Conservation (phyloP, 2,329 filamentous ascomycete species). For the Magnaporthiopsis rhizophila region DNA sequence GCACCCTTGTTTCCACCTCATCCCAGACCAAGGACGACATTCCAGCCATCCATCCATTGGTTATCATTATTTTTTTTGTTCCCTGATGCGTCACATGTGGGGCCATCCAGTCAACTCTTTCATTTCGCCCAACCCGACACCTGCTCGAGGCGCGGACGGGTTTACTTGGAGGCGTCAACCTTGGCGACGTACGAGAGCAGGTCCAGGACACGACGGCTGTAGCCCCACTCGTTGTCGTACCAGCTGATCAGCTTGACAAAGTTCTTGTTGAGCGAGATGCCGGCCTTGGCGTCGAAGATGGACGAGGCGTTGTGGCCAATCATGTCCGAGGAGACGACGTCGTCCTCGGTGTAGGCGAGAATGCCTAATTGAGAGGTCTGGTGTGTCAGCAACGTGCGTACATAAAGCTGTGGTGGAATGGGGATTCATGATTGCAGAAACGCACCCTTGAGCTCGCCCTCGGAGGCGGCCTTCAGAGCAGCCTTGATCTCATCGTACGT, state of each 20-base stretch:
- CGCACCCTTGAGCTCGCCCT: constrained; percentile 79
- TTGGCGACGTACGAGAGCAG: constrained; percentile 72
- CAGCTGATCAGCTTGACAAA: constrained; percentile 98
- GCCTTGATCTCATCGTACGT: constrained; percentile 89
- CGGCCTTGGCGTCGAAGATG: constrained; percentile 99
- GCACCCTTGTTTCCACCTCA: background rate
- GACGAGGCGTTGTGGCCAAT: constrained; percentile 90
- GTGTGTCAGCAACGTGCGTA: constrained; percentile 5
- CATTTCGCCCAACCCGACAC: background rate
- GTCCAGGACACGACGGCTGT: constrained; percentile 91
- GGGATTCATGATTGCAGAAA: background rate
- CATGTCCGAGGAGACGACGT: constrained; percentile 88
- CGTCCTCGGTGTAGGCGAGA: constrained; percentile 93
- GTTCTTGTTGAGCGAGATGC: constrained; percentile 97
- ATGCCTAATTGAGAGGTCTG: constrained; percentile 50
- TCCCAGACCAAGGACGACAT: constrained; percentile 10
- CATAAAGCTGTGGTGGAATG: background rate
- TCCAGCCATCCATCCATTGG: constrained; percentile 10
- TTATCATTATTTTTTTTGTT: constrained; percentile 4
- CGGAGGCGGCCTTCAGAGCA: constrained; percentile 77
- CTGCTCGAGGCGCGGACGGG: background rate
- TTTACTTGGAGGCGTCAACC: constrained; percentile 55
- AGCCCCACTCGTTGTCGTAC: constrained; percentile 99
- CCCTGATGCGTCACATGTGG: background rate
- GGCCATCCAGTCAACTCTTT: background rate